Evolutionary conservation across 192 early-diverging fungal genomes (phyloP), one percentile per base, ranked within the genome.

Genomic region (Backusella tuberculispora): DNA sequence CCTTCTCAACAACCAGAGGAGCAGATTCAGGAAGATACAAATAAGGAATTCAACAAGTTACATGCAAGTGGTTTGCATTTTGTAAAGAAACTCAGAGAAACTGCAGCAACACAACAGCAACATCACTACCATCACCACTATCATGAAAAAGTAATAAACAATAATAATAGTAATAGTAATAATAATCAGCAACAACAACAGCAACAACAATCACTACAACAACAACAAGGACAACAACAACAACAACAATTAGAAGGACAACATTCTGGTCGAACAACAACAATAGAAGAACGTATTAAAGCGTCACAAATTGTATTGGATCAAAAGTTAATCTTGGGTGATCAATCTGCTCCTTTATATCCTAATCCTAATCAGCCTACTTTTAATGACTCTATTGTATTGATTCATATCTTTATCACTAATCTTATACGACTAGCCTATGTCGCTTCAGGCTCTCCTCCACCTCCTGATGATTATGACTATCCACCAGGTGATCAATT

Each of bases 391-490:
- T 83, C 84, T 17, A 80, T 88, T 44, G 74, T 78, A 9, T 75
- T 88, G 21, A 64, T 88, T 19, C 80, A 90, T 37, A 80, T 87
- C 29, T 87, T 86, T 34, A 69, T 88, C 8, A 71, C 79, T 14
- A 84, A 86, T 76, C 75, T 90, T 46, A 83, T 85, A 19, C 75
- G 83, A 29, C 72, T 90, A 50, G 86, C 88, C 4, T 87, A 85
- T 78, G 88, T 89, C 0, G 88, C 87, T 5, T 86, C 86, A 50
- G 89, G 86, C 44, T 90, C 86, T n/a, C 80, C 78, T 8, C 85
- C 89, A 8, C 85, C 88, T n/a, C 79, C 85, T 21, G 88, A 88
- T 53, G 81, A 85, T 53, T 89, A 87, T 40, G 86, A 89, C 37
- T 84, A 81, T 69, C 86, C 88, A 17, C 67, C 80, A 4, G 84